Conservation (phyloP, 2,329 filamentous ascomycete species). For the Escovopsis weberi region DNA sequence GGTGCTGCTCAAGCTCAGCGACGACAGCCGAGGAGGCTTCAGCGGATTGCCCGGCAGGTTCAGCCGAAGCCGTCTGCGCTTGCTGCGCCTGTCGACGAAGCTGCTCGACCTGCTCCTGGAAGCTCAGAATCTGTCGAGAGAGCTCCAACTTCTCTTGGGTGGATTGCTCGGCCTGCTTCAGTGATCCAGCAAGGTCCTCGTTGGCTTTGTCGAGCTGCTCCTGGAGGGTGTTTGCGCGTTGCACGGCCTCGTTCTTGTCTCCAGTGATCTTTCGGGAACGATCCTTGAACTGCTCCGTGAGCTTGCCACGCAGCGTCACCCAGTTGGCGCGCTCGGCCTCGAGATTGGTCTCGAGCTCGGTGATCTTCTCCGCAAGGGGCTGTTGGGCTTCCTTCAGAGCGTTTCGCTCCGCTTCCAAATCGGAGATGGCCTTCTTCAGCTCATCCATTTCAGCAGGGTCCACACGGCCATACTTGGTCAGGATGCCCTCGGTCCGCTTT, state of each 20-base stretch:
- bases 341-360: slow-evolving; percentile 35
- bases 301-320: slow-evolving; percentile 34
- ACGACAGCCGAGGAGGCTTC: slow-evolving; percentile 32
- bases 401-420: slow-evolving; percentile 51
- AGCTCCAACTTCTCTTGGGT: slow-evolving; percentile 20
- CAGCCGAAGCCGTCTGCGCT: slow-evolving; percentile 18
- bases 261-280: slow-evolving; percentile 37
- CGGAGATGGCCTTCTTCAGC: slow-evolving; percentile 62
- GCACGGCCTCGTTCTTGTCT: slow-evolving; percentile 38
- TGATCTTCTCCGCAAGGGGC: slow-evolving; percentile 38
- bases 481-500: slow-evolving; percentile 86
- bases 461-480: slow-evolving; percentile 89
- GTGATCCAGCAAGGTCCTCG: slow-evolving; percentile 40
- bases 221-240: slow-evolving; percentile 38
- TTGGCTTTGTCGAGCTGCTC: slow-evolving; percentile 32
- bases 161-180: slow-evolving; percentile 19
- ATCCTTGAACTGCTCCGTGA: slow-evolving; percentile 50
- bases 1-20: slow-evolving; percentile 32
- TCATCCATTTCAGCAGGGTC: slow-evolving; percentile 88
- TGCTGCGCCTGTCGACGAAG: slow-evolving; percentile 21
- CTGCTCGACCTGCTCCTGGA: slow-evolving; percentile 27
- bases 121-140: slow-evolving; percentile 28
- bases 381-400: slow-evolving; percentile 33
- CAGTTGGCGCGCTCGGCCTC: slow-evolving; percentile 42
- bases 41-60: slow-evolving; percentile 12